phyloP scores from a whole-genome alignment of 192 early-diverging fungal species.

The Backusella australiensis region DNA sequence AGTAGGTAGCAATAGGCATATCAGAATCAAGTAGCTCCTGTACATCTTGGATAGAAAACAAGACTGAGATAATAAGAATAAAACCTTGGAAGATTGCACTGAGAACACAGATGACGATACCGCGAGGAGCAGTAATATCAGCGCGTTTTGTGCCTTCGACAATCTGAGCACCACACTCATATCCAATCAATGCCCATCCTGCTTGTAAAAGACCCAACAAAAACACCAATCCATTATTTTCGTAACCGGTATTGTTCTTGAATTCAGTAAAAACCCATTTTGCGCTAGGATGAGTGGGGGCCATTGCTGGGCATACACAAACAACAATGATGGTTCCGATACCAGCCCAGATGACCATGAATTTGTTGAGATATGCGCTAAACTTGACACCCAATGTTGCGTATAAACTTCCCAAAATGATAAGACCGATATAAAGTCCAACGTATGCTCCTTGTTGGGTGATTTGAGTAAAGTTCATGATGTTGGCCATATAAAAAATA shows the following conservation, averaged over 20 bases:
- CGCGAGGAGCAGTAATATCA: conserved; percentile 44
- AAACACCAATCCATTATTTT: conserved; percentile 41
- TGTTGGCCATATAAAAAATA: conserved; percentile 37
- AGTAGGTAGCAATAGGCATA: conserved; percentile 38
- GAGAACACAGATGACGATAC: conserved; percentile 44
- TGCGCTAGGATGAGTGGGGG: conserved; percentile 36
- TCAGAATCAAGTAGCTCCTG: conserved; percentile 29
- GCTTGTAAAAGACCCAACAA: conserved; percentile 45
- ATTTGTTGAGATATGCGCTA: conserved; percentile 37
- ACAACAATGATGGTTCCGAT: conserved; percentile 46
- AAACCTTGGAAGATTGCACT: conserved; percentile 44
- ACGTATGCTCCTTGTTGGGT: conserved; percentile 40
- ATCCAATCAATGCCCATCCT: conserved; percentile 42
- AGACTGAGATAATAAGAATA: conserved; percentile 37
- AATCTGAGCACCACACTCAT: conserved; percentile 7
- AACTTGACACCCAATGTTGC: conserved; percentile 34
- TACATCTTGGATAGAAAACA: conserved; percentile 48
- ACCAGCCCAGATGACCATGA: conserved; percentile 37
- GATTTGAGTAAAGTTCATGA: conserved; percentile 28
- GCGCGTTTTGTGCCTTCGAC: conserved; percentile 41
- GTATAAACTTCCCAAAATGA: conserved; percentile 34
- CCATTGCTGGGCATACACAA: conserved; percentile 37
- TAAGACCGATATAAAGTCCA: conserved; percentile 38
- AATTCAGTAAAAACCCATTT: conserved; percentile 46
- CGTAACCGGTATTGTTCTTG: conserved; percentile 48